A percentile compares a stretch with the other conserved stretches of the same genome.
Evolutionary conservation across 2,329 filamentous ascomycete species (phyloP).

Genomic region (Monosporascus sp.): DNA sequence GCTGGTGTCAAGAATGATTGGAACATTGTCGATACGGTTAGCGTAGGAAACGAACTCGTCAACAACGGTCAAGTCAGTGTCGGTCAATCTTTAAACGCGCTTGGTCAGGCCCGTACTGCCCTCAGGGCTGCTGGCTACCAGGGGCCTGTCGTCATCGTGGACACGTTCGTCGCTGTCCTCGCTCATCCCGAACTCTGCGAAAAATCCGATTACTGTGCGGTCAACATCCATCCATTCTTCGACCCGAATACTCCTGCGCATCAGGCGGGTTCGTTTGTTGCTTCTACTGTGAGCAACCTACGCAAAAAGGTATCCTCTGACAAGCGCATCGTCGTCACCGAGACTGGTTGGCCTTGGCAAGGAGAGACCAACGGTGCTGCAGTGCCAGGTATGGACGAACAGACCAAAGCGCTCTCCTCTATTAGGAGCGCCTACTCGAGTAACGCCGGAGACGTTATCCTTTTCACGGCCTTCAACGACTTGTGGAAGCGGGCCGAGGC

Average conservation of each 20-base stretch:
- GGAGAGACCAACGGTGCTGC: conserved; percentile 62
- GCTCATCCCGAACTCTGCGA: conserved; percentile 65
- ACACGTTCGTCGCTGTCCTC: conserved; percentile 68
- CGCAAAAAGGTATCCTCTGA: conserved; percentile 33
- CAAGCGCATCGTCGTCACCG: conserved; percentile 69
- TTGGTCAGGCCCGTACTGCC: conserved; percentile 50
- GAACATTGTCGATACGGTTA: conserved; percentile 64
- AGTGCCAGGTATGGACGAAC: conserved; percentile 63
- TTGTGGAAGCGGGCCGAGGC: conserved; percentile 66
- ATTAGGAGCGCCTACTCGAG: conserved; percentile 55
- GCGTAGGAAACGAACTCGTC: conserved; percentile 77
- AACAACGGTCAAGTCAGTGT: conserved; percentile 55
- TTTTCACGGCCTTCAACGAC: conserved; percentile 79
- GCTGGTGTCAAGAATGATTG: conserved; percentile 58
- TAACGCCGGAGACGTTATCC: conserved; percentile 50
- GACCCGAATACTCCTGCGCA: conserved; percentile 56
- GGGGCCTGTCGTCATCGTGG: conserved; percentile 73
- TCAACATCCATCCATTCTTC: conserved; percentile 84
- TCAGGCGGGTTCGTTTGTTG: conserved; percentile 63
- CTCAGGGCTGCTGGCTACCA: conserved; percentile 60
- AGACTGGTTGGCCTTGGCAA: conserved; percentile 77
- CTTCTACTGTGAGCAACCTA: conserved; percentile 45
- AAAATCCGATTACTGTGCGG: conserved; percentile 70
- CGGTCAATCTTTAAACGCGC: conserved; percentile 49
- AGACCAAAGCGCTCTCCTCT: conserved; percentile 59